Conservation (phyloP, 306 rosid species). For the Betula pendula region DNA sequence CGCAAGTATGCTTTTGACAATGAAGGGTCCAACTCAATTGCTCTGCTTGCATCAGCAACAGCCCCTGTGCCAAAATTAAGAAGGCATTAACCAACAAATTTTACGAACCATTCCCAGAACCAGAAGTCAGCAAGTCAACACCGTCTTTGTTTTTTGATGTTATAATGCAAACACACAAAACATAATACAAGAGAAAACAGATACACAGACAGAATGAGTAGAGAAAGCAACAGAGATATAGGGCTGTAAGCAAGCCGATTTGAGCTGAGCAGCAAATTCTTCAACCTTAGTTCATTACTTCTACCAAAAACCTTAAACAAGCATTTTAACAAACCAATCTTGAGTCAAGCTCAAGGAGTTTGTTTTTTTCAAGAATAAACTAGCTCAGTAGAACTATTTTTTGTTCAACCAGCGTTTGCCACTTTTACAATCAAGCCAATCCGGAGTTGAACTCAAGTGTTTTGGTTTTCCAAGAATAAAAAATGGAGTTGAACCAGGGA, state of each 20-base stretch:
- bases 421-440: background rate
- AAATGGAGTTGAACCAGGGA: background rate
- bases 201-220: background rate
- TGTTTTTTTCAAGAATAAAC: background rate
- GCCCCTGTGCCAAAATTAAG: constrained; percentile 59
- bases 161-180: background rate
- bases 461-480: background rate
- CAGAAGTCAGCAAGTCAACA: background rate
- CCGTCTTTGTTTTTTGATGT: background rate
- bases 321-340: background rate
- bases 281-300: background rate
- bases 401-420: background rate
- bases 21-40: constrained; percentile 67
- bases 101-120: background rate
- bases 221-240: background rate
- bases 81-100: constrained; percentile 1
- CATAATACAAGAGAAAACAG: background rate
- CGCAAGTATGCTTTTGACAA: constrained; percentile 72
- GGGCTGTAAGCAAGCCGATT: background rate
- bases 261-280: background rate
- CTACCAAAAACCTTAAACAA: background rate
- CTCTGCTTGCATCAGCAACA: constrained; percentile 78
- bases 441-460: background rate
- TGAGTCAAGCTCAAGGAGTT: background rate
- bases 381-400: background rate